Evolutionary conservation across 352 stramenopile genomes (phyloP).

Genomic region (Globisporangium mamillatum): DNA sequence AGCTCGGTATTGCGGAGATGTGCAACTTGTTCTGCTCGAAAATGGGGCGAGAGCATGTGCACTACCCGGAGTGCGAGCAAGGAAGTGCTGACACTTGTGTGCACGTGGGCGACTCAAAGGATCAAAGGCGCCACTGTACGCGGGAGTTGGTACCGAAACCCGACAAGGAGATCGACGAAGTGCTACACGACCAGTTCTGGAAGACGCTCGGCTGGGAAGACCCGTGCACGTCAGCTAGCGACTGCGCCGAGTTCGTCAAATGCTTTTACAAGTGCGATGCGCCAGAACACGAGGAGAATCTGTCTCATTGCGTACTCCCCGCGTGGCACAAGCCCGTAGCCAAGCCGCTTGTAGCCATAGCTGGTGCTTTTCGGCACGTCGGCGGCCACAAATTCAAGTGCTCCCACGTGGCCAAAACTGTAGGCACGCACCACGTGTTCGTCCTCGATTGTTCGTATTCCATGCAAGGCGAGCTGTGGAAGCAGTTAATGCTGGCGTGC

Average conservation of each 20-base stretch:
- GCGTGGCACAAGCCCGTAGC: conserved; percentile 52
- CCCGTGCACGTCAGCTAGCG: conserved; percentile 27
- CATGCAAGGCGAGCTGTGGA: conserved; percentile 60
- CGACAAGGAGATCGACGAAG: conserved; percentile 52
- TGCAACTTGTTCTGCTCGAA: conserved; percentile 82
- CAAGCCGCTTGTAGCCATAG: no score
- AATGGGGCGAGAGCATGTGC: conserved; percentile 74
- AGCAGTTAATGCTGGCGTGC: conserved; percentile 50
- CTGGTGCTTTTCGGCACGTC: conserved; percentile 25
- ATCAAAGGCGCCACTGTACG: conserved; percentile 68
- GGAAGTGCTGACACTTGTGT: conserved; percentile 34
- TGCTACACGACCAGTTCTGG: conserved; percentile 78
- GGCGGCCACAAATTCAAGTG: conserved; percentile 75
- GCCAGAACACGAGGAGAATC: conserved; percentile 50
- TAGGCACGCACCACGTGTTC: conserved; percentile 66
- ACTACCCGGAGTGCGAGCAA: conserved; percentile 70
- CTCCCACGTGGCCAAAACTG: conserved; percentile 33
- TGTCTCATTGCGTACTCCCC: conserved; percentile 57
- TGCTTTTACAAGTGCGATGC: conserved; percentile 71
- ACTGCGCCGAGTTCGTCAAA: conserved; percentile 48
- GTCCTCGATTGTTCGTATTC: conserved; percentile 75
- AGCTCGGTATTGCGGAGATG: conserved; percentile 74
- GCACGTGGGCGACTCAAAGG: conserved; percentile 36
- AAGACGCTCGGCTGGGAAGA: conserved; percentile 75
- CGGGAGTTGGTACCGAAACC: conserved; percentile 51